Evolutionary conservation across 2,329 filamentous ascomycete genomes (phyloP).

Genomic region (Rachicladosporium sp.): DNA sequence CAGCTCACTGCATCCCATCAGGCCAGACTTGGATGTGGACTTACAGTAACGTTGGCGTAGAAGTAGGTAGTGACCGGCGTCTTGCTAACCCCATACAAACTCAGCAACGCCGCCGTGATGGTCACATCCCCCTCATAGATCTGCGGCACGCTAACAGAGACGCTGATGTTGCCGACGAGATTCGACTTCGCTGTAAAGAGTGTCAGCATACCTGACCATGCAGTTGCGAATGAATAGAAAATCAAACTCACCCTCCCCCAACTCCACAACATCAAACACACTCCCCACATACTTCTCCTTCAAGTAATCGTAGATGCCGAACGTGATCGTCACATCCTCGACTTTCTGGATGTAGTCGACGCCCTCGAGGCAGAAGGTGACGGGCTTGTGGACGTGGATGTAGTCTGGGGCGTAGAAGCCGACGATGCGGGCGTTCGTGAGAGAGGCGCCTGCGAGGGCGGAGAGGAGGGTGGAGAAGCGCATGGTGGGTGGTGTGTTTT

Average conservation of each 20-base stretch:
- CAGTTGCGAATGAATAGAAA: not conserved
- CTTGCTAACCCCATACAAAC: constrained; percentile 7
- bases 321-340: constrained; percentile 33
- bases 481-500: not conserved
- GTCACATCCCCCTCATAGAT: constrained; percentile 3
- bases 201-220: not conserved
- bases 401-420: constrained; percentile 31
- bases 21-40: no score
- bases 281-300: constrained; percentile 2
- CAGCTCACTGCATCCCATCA: no score
- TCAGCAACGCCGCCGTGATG: constrained; percentile 10
- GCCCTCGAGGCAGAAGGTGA: constrained; percentile 20
- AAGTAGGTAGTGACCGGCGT: constrained; percentile 6
- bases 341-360: constrained; percentile 35
- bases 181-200: constrained; percentile 5
- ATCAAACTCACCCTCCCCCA: not conserved
- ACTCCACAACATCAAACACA: not conserved
- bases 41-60: constrained; percentile 9
- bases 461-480: not conserved
- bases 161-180: constrained; percentile 11
- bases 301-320: constrained; percentile 22
- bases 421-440: constrained; percentile 29
- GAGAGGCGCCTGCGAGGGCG: constrained; percentile 4
- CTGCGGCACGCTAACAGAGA: constrained; percentile 11
- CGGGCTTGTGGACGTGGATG: constrained; percentile 22